Base-by-base conservation (phyloP, 495 filamentous ascomycete genomes). In the Usnea hakonensis region DNA sequence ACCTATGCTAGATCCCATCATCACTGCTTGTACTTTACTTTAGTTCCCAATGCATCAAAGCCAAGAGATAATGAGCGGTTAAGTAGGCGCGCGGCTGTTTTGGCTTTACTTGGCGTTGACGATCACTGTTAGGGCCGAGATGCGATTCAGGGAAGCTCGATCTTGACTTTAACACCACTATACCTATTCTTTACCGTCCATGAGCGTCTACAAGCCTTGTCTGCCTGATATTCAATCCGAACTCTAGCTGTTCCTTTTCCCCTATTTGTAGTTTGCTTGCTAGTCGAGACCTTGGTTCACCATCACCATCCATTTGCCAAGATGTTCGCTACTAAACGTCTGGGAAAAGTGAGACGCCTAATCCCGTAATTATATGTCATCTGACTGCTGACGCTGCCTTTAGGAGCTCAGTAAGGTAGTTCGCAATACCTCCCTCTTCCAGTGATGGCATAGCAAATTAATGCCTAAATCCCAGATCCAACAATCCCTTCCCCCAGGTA, bases 401-500 rank as follows among this genome's bases (percentile, higher is more conserved):
- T 33, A 67, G 65, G 65, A 67, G 43, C 60, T 67, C n/a, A n/a
- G 40, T 6, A 67, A 67, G 57, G 65, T 67, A 54, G 8, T 13
- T 23, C 14, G 26, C 14, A 23, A 43, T 32, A 28, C 14, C 1
- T n/a, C 1, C n/a, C 33, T 3, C 1, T 3, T 16, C 41, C 7
- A 35, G 46, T 21, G 16, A 13, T 41, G 44, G 33, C 44, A 5
- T 13, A 36, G 19, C 5, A 23, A 13, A 19, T 55, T 30, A 61
- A 33, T 41, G 36, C 36, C 10, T 8, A 56, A 28, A 54, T 17
- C 36, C 9, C 48, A 81, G 79, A 76, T 81, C 69, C 62, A 81
- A 68, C 73, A 76, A n/a, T 75, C 80, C 52, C 65, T 80, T 21
- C 79, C 80, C 5, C 80, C 79, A 1, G 94, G 94, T 55, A 94